phyloP scores from a whole-genome alignment of 768 basidiomycete genomes.

The Termitomyces titanicus region DNA sequence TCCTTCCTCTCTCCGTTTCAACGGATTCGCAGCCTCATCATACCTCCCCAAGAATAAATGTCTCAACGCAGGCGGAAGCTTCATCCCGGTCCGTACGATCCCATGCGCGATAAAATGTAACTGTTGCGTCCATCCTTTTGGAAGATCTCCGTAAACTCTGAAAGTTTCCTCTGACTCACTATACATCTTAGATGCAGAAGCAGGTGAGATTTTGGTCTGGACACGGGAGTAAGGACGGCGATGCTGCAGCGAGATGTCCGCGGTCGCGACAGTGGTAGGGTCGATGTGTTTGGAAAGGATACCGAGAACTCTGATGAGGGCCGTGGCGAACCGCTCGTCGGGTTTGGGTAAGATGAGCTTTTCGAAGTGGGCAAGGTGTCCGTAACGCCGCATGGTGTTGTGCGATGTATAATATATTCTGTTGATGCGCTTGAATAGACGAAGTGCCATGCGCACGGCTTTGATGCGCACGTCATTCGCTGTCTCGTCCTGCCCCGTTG shows the following conservation, averaged over 20 bases:
- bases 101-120: conserved; percentile 16
- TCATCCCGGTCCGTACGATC: conserved; percentile 14
- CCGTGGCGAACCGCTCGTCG: conserved; percentile 71
- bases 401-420: background rate
- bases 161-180: background rate
- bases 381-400: background rate
- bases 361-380: background rate
- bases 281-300: background rate
- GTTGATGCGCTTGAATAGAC: conserved; percentile 3
- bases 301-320: conserved; percentile 43
- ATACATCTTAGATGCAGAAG: background rate
- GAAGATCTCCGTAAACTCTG: background rate
- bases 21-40: conserved; percentile 7
- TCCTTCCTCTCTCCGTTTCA: background rate
- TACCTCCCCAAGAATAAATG: conserved; percentile 17
- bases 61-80: conserved; percentile 15
- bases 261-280: background rate
- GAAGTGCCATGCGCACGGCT: conserved; percentile 9
- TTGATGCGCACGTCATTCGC: background rate
- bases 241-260: background rate
- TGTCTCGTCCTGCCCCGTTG: conserved; percentile 1
- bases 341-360: conserved; percentile 33
- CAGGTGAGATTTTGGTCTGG: background rate
- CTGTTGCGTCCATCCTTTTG: conserved; percentile 10
- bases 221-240: background rate